These are phyloP conservation scores for Tetraselmis chui DNA, from an alignment of 139 green algal species.

Conservation along the genomic window DNA sequence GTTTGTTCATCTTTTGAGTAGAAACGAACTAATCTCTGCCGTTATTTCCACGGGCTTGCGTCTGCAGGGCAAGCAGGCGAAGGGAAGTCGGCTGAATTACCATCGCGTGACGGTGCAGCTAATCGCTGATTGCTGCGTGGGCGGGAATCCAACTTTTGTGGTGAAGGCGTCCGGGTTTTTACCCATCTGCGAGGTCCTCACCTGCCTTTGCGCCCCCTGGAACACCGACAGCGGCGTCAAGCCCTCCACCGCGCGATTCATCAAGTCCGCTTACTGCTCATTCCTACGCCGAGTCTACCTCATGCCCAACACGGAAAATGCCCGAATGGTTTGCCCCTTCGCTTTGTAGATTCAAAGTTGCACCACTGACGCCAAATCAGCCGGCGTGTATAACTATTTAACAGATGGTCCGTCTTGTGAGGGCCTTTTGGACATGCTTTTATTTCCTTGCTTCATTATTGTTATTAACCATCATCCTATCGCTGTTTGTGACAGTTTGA, in stretches of 20 bases:
- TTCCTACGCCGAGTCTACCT: conserved; percentile 20
- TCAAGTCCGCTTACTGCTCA: conserved; percentile 20
- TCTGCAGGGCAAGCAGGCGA: background rate
- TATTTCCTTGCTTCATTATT: no score
- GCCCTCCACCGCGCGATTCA: conserved; percentile 12
- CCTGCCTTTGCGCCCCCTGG: conserved; percentile 15
- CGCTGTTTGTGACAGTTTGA: no score
- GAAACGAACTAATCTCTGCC: no score
- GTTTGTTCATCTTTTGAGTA: no score
- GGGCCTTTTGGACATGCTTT: no score
- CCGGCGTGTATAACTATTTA: no score
- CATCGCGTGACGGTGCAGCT: conserved; percentile 21
- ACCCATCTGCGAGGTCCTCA: conserved; percentile 5
- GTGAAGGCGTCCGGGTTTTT: conserved; percentile 19
- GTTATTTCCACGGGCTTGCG: no score
- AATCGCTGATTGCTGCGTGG: conserved; percentile 24
- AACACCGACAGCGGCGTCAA: background rate
- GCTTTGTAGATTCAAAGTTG: no score
- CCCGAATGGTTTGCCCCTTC: no score
- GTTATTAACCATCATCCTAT: no score
- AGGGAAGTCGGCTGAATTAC: conserved; percentile 14
- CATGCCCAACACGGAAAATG: conserved; percentile 24
- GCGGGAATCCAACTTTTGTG: conserved; percentile 25
- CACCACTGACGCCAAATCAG: no score
- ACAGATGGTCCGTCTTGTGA: no score